Evolutionary conservation across 768 basidiomycete genomes (phyloP).

Genomic region (Macrocybe gigantea): DNA sequence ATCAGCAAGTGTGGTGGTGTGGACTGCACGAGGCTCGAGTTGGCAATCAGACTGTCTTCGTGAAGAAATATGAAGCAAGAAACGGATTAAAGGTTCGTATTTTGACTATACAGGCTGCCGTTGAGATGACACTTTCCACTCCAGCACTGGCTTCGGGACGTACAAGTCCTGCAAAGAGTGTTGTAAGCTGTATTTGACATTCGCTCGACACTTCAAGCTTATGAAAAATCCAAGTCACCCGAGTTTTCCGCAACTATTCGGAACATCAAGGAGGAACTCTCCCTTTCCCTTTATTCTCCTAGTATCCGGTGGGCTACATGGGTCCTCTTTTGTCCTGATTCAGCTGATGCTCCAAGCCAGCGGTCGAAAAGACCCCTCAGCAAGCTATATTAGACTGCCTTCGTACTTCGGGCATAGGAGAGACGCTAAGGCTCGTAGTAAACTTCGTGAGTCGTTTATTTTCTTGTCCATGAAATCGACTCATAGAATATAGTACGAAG

Average conservation of each 20-base stretch:
- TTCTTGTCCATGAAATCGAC: too few relatives aligned
- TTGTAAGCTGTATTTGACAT: conserved; percentile 2
- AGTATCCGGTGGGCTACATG: conserved; percentile 1
- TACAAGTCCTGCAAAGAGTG: conserved; percentile 1
- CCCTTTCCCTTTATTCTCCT: conserved; percentile 7
- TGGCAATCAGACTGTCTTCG: conserved; percentile 1
- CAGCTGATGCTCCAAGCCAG: neutral
- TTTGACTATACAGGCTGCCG: too few relatives aligned
- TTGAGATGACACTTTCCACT: too few relatives aligned
- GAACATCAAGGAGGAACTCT: conserved; percentile 3
- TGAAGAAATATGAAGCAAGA: conserved; percentile 5
- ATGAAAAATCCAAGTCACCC: conserved; percentile 6
- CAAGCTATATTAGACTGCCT: too few relatives aligned
- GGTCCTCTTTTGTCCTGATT: neutral
- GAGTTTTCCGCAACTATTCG: conserved; percentile 9
- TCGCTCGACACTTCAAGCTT: neutral
- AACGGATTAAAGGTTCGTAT: too few relatives aligned
- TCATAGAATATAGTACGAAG: too few relatives aligned
- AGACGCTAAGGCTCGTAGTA: too few relatives aligned
- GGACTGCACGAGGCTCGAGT: conserved; percentile 3
- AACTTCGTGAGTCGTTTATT: too few relatives aligned
- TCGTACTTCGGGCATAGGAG: too few relatives aligned
- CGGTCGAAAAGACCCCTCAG: too few relatives aligned
- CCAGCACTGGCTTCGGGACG: conserved; percentile 6
- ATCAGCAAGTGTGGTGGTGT: conserved; percentile 5